Base-by-base conservation (phyloP, 768 basidiomycete genomes). In the Boletus bicolor region DNA sequence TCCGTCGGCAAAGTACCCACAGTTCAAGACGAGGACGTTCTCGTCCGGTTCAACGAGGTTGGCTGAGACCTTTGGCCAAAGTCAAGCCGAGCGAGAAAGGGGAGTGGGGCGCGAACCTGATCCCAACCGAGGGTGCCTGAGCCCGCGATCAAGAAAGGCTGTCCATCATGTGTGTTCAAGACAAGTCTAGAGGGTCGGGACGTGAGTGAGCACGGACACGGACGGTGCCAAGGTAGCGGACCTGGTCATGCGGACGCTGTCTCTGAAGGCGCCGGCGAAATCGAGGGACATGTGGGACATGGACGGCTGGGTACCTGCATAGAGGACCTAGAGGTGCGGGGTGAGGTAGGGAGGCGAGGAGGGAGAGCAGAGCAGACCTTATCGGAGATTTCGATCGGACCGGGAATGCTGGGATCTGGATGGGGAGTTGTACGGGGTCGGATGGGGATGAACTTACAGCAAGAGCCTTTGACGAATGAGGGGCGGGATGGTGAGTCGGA, bases 91-190 rank as follows among this genome's bases (percentile, higher is more conserved):
- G 4, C 7, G 26, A 19, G 10, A 12, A 26, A 12, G 19, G 43
- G 28, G 2, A 24, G 9, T 21, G 42, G 19, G 6, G 19, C 21
- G 67, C 80, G 60, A 43, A 81, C 90, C 82, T 92, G 89, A 71
- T 98, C 95, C 94, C 95, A 98, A 30, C 97, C 97, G 35, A 99
- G 79, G 2, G 97, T 98, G 15, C 97, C 97, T 52, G 87, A 91
- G 2, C 97, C 97, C 28, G 94, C 86, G 58, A 98, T 89, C 64
- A 99, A 74, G 79, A 99, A 93, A 0, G 93, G 92, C 67, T 98
- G 97, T 0, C 81, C 90, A 24, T 78, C 75, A 52, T 83, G 80
- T 32, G 96, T 87, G 68, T 84, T 86, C 21, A 98, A 73, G 7
- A 98, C 85, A 52, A 90, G 76, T 58, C 90, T 87, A 59, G 41